These are phyloP conservation scores for Populus alba DNA, from an alignment of 345 rosid species.

Conservation along the genomic window DNA sequence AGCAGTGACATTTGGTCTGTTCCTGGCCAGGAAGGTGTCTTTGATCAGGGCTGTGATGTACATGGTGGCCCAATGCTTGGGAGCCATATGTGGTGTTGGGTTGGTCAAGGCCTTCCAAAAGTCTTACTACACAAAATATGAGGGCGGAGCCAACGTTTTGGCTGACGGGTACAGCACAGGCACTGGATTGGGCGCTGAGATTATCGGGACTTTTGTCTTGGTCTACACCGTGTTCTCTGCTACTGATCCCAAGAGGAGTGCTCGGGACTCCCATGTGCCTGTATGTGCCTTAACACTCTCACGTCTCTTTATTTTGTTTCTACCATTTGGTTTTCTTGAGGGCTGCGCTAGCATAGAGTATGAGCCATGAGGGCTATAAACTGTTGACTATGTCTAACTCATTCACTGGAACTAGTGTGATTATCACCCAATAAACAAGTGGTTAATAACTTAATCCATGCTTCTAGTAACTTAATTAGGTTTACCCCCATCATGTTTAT, in stretches of 20 bases:
- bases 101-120: conserved; percentile 68
- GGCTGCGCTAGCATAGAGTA: not conserved
- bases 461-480: not conserved
- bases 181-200: conserved; percentile 73
- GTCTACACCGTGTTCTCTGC: conserved; percentile 94
- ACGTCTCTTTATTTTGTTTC: not conserved
- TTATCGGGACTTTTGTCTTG: conserved; percentile 77
- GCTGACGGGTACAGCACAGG: conserved; percentile 50
- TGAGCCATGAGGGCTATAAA: not conserved
- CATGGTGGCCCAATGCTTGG: conserved; percentile 72
- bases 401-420: not conserved
- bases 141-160: conserved; percentile 74
- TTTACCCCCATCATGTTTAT: not conserved
- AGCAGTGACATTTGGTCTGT: conserved; percentile 78
- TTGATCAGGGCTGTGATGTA: conserved; percentile 58
- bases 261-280: conserved; percentile 88
- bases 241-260: conserved; percentile 78
- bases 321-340: not conserved
- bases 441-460: not conserved
- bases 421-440: not conserved
- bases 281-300: conserved; percentile 32
- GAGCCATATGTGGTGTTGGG: conserved; percentile 83
- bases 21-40: conserved; percentile 75
- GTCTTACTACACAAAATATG: conserved; percentile 42
- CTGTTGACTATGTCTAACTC: not conserved